Evolutionary conservation across 116 monocot species (phyloP).

Genomic region (Phalaenopsis hybrid): DNA sequence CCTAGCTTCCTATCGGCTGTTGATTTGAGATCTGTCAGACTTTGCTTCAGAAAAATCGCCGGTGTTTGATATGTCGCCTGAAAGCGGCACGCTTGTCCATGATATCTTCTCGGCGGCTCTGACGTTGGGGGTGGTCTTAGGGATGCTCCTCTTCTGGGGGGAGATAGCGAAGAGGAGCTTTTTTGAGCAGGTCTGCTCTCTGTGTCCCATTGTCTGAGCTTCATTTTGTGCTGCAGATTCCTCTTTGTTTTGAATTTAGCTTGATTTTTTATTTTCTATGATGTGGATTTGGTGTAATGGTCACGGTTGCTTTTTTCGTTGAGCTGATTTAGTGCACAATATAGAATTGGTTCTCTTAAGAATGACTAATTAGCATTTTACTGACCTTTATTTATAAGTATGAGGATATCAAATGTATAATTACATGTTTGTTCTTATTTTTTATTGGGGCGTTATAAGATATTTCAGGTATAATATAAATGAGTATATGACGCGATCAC

Average conservation of each 20-base stretch:
- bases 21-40: background rate
- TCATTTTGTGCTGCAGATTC: no score
- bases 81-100: constrained; percentile 17
- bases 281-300: background rate
- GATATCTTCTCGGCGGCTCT: constrained; percentile 44
- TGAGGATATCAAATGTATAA: no score
- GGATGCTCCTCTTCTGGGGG: constrained; percentile 68
- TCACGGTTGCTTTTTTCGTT: background rate
- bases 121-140: constrained; percentile 42
- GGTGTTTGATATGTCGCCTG: constrained; percentile 11
- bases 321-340: background rate
- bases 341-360: no score
- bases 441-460: no score
- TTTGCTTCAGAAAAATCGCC: background rate
- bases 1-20: background rate
- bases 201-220: background rate
- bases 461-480: no score
- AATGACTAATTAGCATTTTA: no score
- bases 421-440: no score
- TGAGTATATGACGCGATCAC: no score
- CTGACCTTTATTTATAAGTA: no score
- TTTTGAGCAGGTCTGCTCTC: constrained; percentile 56
- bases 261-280: background rate
- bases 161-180: constrained; percentile 69
- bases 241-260: background rate